A percentile compares a stretch with the other conserved stretches of the same genome.
These are phyloP conservation scores for Arthrobotrys iridis DNA, from an alignment of 2,329 filamentous ascomycete genomes.

Conservation along the genomic window DNA sequence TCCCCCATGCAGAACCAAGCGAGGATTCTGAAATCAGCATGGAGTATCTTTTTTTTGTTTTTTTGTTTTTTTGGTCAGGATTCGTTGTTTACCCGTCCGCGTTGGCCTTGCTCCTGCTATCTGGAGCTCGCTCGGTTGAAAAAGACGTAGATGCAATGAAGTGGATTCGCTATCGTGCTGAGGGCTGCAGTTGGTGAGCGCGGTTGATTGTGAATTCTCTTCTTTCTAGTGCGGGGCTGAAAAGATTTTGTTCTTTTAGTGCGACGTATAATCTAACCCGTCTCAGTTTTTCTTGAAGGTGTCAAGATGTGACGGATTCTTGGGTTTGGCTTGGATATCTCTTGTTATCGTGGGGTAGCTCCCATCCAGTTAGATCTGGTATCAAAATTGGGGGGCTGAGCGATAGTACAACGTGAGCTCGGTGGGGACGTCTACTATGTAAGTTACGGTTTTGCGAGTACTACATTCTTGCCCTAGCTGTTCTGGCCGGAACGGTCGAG, in stretches of 20 bases:
- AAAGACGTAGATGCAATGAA: neutral
- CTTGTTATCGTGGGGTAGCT: neutral
- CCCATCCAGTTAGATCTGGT: neutral
- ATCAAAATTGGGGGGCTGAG: conserved; percentile 11
- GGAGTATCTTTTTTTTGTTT: too few species aligned
- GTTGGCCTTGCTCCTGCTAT: too few species aligned
- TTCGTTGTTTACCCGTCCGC: too few species aligned
- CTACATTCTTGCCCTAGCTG: too few species aligned
- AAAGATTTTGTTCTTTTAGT: too few species aligned
- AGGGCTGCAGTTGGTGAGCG: neutral
- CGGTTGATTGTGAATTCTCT: neutral
- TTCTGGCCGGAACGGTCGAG: conserved; percentile 1
- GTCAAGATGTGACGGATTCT: neutral
- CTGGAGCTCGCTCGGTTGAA: neutral
- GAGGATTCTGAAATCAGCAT: too few species aligned
- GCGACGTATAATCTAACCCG: too few species aligned
- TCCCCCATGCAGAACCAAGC: conserved; percentile 12
- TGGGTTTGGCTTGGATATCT: neutral
- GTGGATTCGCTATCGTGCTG: neutral
- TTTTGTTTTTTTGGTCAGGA: too few species aligned
- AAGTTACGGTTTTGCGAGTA: too few species aligned
- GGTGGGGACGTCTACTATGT: neutral
- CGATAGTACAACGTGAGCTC: too few species aligned
- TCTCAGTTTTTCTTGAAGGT: neutral
- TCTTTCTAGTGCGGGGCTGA: neutral